These are phyloP conservation scores for Podaxis pistillaris DNA, from an alignment of 768 basidiomycete genomes.

Conservation along the genomic window DNA sequence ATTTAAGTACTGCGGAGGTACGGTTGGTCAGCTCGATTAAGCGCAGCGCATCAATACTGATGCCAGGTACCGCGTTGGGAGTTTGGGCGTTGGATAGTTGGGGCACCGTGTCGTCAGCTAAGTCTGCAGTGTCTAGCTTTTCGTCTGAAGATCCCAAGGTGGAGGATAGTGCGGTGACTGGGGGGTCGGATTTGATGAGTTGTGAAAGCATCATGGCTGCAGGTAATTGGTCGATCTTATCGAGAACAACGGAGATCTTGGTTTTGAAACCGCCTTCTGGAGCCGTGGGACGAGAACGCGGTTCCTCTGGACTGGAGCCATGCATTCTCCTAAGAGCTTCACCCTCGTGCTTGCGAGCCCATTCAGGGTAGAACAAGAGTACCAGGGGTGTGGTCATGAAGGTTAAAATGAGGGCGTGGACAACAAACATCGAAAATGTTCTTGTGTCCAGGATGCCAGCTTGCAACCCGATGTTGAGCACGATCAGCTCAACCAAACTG, in stretches of 20 bases:
- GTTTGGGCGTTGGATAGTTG: conserved; percentile 6
- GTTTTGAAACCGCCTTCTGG: conserved; percentile 46
- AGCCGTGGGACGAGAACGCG: conserved; percentile 15
- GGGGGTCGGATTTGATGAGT: conserved; percentile 50
- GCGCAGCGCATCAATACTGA: conserved; percentile 74
- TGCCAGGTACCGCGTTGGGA: conserved; percentile 15
- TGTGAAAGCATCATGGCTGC: conserved; percentile 81
- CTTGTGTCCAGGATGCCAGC: conserved; percentile 62
- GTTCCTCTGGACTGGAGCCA: not conserved
- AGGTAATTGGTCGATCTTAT: conserved; percentile 78
- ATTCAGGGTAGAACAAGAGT: conserved; percentile 70
- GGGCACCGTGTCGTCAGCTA: not conserved
- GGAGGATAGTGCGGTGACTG: not conserved
- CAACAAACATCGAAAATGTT: conserved; percentile 88
- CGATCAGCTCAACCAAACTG: conserved; percentile 83
- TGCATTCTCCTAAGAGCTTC: not conserved
- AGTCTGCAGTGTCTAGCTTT: conserved; percentile 21
- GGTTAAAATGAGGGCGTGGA: conserved; percentile 74
- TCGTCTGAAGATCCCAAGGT: conserved; percentile 23
- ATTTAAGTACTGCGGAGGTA: conserved; percentile 83
- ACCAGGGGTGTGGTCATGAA: conserved; percentile 86
- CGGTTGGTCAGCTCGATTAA: conserved; percentile 89
- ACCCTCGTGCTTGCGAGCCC: conserved; percentile 39
- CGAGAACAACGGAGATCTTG: conserved; percentile 72
- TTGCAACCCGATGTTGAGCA: conserved; percentile 81